A percentile compares a stretch with the other conserved stretches of the same genome.
These are phyloP conservation scores for Fragaria ananassa DNA, from an alignment of 306 rosid species.

Conservation along the genomic window DNA sequence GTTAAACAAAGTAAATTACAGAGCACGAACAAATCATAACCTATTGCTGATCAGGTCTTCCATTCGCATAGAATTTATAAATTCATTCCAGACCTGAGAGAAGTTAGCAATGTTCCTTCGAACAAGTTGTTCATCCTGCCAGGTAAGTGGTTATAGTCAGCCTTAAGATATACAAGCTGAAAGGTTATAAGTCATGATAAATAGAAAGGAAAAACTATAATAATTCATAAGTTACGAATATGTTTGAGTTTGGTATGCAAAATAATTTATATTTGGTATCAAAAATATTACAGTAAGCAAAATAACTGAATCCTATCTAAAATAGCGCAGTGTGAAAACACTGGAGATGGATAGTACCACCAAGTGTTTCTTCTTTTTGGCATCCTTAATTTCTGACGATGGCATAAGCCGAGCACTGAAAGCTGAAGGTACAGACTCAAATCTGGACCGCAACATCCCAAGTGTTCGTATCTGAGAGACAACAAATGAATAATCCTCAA, in stretches of 20 bases:
- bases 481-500: constrained; percentile 25
- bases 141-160: constrained; percentile 28
- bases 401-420: constrained; percentile 72
- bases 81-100: constrained; percentile 86
- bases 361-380: constrained; percentile 25
- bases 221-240: neutral
- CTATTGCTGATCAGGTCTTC: constrained; percentile 93
- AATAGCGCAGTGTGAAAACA: constrained; percentile 12
- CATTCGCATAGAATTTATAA: constrained; percentile 72
- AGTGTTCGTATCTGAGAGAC: constrained; percentile 90
- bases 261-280: constrained; percentile 6
- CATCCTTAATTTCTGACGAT: constrained; percentile 34
- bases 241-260: neutral
- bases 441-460: constrained; percentile 94
- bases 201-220: neutral
- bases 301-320: constrained; percentile 27
- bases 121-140: constrained; percentile 50
- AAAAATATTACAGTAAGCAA: constrained; percentile 13
- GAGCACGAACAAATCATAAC: constrained; percentile 42
- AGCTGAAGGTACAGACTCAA: constrained; percentile 68
- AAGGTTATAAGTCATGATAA: neutral
- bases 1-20: neutral
- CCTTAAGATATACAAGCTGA: neutral
- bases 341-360: constrained; percentile 26
- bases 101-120: constrained; percentile 67